These are phyloP conservation scores for Alternaria panax DNA, from an alignment of 2,329 filamentous ascomycete species.

Conservation along the genomic window DNA sequence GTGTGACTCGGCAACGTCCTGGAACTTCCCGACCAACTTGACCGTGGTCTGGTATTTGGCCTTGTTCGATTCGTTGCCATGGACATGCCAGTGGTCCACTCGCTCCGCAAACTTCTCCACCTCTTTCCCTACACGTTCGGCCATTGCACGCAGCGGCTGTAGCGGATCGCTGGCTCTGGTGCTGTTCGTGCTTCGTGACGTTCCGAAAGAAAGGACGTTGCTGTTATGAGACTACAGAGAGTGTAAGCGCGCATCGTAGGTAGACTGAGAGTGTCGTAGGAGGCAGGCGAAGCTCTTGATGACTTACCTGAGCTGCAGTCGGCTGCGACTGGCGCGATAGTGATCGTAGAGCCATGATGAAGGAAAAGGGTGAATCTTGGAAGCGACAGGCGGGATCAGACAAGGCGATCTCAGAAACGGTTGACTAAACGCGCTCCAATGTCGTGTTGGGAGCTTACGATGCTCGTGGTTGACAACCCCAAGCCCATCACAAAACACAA, in stretches of 20 bases:
- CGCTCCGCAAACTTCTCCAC: conserved; percentile 86
- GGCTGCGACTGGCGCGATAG: conserved; percentile 38
- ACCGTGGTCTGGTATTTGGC: conserved; percentile 63
- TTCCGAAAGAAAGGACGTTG: conserved; percentile 20
- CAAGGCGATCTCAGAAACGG: background rate
- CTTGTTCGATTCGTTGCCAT: conserved; percentile 34
- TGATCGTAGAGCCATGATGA: conserved; percentile 37
- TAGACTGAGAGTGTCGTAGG: background rate
- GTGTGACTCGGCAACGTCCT: conserved; percentile 61
- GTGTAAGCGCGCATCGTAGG: conserved; percentile 2
- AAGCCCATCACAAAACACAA: conserved; percentile 36
- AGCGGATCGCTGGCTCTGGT: conserved; percentile 54
- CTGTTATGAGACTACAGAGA: conserved; percentile 19
- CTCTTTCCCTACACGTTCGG: conserved; percentile 76
- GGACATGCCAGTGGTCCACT: conserved; percentile 72
- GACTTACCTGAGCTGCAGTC: conserved; percentile 34
- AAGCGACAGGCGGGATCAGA: background rate
- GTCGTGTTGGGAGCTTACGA: conserved; percentile 2
- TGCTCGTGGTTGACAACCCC: conserved; percentile 15
- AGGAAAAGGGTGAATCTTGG: background rate
- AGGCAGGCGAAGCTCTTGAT: conserved; percentile 7
- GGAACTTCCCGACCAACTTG: conserved; percentile 51
- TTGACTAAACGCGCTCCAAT: conserved; percentile 4
- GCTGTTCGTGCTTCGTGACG: conserved; percentile 24
- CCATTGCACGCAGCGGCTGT: conserved; percentile 68